These are phyloP conservation scores for Dioscorea dumetorum DNA, from an alignment of 106 monocot species.

Conservation along the genomic window DNA sequence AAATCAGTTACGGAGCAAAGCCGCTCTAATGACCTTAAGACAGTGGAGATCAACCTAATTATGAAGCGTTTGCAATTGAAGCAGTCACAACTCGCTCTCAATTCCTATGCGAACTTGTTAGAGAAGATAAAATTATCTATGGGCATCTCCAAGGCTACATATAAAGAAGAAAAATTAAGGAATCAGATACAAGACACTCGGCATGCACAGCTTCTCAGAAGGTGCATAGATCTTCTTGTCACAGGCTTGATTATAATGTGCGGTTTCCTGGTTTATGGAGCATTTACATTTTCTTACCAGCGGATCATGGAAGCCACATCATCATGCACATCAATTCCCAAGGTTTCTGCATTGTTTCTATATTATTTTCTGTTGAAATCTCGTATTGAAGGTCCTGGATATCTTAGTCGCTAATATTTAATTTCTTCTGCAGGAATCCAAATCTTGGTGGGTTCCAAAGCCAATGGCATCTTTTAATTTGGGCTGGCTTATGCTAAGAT, in stretches of 20 bases:
- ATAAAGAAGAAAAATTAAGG: slow-evolving; percentile 84
- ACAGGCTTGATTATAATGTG: slow-evolving; percentile 82
- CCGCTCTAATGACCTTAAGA: slow-evolving; percentile 86
- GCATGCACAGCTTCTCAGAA: slow-evolving; percentile 56
- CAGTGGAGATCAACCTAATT: slow-evolving; percentile 61
- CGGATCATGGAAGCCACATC: slow-evolving; percentile 66
- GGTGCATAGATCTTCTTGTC: slow-evolving; percentile 72
- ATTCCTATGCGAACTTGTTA: slow-evolving; percentile 52
- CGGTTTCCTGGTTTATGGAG: slow-evolving; percentile 56
- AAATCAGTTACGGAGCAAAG: slow-evolving; percentile 72
- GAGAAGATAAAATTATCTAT: slow-evolving; percentile 71
- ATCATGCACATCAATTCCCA: slow-evolving; percentile 34
- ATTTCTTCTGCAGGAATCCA: slow-evolving; percentile 42
- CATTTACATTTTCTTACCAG: slow-evolving; percentile 58
- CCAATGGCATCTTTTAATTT: slow-evolving; percentile 60
- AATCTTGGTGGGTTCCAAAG: slow-evolving; percentile 88
- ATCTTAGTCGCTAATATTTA: not conserved
- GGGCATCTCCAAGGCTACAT: slow-evolving; percentile 60
- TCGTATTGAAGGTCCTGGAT: not conserved
- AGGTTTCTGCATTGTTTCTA: slow-evolving; percentile 30
- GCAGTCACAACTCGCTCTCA: slow-evolving; percentile 57
- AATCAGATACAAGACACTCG: slow-evolving; percentile 61
- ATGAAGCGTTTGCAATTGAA: slow-evolving; percentile 67
- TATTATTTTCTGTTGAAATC: not conserved
- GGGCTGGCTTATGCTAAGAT: slow-evolving; percentile 46